Evolutionary conservation across 2,329 filamentous ascomycete species (phyloP).

Genomic region (Colletotrichum tamarilloi): DNA sequence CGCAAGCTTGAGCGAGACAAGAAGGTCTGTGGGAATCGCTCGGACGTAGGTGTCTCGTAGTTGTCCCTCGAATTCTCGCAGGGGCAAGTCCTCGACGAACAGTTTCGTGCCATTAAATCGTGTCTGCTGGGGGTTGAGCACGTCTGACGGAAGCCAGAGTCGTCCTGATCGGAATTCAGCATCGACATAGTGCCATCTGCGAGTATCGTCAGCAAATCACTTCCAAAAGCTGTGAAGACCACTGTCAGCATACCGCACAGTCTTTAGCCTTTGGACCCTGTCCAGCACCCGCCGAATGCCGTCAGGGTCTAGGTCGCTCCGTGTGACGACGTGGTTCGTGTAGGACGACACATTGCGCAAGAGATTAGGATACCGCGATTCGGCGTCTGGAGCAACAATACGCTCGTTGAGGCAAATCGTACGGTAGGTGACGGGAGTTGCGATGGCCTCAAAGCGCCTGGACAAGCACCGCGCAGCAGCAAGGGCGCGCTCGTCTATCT

Average conservation of each 20-base stretch:
- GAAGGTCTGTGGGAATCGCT: constrained; percentile 50
- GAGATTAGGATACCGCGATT: constrained; percentile 45
- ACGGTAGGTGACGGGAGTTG: constrained; percentile 55
- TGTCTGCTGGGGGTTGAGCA: constrained; percentile 47
- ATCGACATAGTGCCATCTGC: constrained; percentile 53
- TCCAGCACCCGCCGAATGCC: constrained; percentile 50
- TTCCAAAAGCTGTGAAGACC: neutral
- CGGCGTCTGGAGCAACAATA: constrained; percentile 49
- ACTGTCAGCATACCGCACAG: constrained; percentile 49
- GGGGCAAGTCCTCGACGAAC: constrained; percentile 53
- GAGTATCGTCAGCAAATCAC: neutral
- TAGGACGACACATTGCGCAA: constrained; percentile 49
- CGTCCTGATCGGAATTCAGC: constrained; percentile 41
- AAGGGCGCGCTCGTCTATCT: constrained; percentile 49
- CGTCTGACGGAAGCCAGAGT: constrained; percentile 52
- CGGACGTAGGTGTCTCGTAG: constrained; percentile 49
- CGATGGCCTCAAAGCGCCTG: constrained; percentile 52
- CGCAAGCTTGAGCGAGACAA: constrained; percentile 54
- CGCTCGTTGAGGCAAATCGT: constrained; percentile 49
- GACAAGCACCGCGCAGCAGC: constrained; percentile 50
- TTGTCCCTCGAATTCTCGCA: constrained; percentile 49
- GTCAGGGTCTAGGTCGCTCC: constrained; percentile 51
- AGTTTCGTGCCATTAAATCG: constrained; percentile 46
- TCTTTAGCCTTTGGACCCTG: constrained; percentile 48
- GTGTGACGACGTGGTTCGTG: constrained; percentile 54